phyloP scores from a whole-genome alignment of 176 grass and related monocot genomes.

The Oryza punctata region DNA sequence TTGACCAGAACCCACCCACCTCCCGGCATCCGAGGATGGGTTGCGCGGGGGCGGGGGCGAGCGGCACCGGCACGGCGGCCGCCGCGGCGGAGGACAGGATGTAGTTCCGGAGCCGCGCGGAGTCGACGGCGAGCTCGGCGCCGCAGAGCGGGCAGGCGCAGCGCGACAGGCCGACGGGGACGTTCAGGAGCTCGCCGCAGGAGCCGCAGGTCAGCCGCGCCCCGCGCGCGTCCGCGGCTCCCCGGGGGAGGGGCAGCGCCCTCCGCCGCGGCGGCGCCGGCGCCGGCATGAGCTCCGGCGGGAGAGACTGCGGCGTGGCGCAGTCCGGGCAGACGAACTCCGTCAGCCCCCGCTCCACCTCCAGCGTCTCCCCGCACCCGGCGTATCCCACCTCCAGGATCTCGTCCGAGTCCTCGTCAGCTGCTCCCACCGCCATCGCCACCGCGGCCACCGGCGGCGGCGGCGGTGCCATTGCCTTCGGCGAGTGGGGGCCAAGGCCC shows the following conservation, averaged over 20 bases:
- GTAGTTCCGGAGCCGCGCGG: constrained; percentile 29
- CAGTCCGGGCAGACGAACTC: constrained; percentile 60
- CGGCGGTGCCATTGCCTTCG: constrained; percentile 2
- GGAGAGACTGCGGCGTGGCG: constrained; percentile 50
- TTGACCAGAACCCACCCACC: neutral
- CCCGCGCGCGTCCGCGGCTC: too few species aligned
- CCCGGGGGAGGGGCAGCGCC: constrained; percentile 37
- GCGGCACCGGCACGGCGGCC: neutral
- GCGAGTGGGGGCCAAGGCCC: neutral
- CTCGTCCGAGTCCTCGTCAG: neutral
- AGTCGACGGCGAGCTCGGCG: constrained; percentile 36
- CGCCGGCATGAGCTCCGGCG: constrained; percentile 60
- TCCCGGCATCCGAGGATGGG: constrained; percentile 2
- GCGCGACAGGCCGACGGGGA: constrained; percentile 13
- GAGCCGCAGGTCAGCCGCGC: neutral
- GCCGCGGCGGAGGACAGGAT: constrained; percentile 19
- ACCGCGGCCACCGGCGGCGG: neutral
- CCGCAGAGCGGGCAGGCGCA: constrained; percentile 31
- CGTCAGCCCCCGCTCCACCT: constrained; percentile 35
- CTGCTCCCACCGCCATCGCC: neutral
- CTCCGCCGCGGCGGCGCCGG: constrained; percentile 15
- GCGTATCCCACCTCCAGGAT: constrained; percentile 36
- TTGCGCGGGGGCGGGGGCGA: neutral
- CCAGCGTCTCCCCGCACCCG: constrained; percentile 42
- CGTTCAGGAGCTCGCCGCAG: constrained; percentile 24